Conservation (phyloP, 495 filamentous ascomycete genomes). For the Physcia stellaris region DNA sequence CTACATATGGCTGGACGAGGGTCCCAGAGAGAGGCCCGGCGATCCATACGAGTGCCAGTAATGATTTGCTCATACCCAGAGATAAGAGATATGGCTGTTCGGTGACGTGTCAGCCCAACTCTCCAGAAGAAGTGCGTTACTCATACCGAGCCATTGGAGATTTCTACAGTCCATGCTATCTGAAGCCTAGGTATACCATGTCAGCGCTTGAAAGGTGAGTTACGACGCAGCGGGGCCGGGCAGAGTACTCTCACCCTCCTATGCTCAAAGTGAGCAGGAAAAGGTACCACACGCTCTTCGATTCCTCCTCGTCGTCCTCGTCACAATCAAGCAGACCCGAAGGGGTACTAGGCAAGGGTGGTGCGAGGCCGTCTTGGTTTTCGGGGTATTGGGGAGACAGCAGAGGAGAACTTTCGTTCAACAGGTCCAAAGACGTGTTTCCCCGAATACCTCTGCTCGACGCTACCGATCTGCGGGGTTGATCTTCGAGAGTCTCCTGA, state of each 20-base stretch:
- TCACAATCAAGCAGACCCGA: conserved; percentile 9
- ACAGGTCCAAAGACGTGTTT: conserved; percentile 9
- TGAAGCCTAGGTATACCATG: conserved; percentile 42
- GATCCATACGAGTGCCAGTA: conserved; percentile 92
- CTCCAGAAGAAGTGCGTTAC: background rate
- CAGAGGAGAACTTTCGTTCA: conserved; percentile 30
- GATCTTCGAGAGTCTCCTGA: too few species aligned
- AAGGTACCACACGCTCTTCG: conserved; percentile 72
- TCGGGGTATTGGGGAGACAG: conserved; percentile 16
- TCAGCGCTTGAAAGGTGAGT: conserved; percentile 1
- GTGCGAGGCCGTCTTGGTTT: conserved; percentile 5
- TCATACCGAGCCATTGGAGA: conserved; percentile 68
- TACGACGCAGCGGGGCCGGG: conserved; percentile 1
- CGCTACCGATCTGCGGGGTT: too few species aligned
- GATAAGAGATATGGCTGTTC: conserved; percentile 47
- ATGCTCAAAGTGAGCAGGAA: conserved; percentile 72
- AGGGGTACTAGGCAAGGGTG: conserved; percentile 8
- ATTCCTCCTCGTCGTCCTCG: conserved; percentile 23
- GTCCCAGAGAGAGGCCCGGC: conserved; percentile 76
- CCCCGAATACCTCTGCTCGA: too few species aligned
- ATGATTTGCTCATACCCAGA: conserved; percentile 78
- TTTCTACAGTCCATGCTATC: conserved; percentile 87
- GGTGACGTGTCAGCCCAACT: background rate
- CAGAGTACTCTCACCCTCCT: conserved; percentile 43
- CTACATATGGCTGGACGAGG: conserved; percentile 87